Percentiles rank a stretch among this genome's conserved stretches.
These are phyloP conservation scores for Chytridiales sp. DNA, from an alignment of 371 early-diverging fungal species.

Conservation along the genomic window DNA sequence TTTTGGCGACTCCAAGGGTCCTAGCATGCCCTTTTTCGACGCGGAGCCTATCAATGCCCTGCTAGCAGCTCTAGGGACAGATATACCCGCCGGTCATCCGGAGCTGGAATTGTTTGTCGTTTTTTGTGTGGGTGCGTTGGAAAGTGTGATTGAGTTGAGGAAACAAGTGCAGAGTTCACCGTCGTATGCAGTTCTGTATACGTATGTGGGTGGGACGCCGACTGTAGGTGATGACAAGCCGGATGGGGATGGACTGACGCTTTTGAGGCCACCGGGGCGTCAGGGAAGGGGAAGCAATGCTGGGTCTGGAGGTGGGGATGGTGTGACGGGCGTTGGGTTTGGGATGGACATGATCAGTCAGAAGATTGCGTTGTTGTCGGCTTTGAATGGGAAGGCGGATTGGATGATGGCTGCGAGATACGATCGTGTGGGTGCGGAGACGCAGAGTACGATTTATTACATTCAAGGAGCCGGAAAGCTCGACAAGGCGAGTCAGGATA, in stretches of 20 bases:
- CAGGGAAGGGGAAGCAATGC: too few relatives aligned
- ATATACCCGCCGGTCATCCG: conserved; percentile 5
- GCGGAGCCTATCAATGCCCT: conserved; percentile 20
- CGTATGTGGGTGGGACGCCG: conserved; percentile 15
- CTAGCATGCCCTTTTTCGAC: conserved; percentile 22
- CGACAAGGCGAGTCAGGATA: conserved; percentile 18
- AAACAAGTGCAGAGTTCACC: conserved; percentile 11
- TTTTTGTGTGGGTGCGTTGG: conserved; percentile 14
- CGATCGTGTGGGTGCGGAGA: conserved; percentile 2
- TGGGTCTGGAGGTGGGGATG: too few relatives aligned
- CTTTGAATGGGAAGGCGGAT: conserved; percentile 32
- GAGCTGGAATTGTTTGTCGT: conserved; percentile 14
- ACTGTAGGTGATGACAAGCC: not conserved
- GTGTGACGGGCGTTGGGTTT: conserved; percentile 11
- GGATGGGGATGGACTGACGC: conserved; percentile 5
- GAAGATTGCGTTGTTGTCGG: conserved; percentile 23
- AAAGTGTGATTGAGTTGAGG: conserved; percentile 15
- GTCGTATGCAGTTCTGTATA: conserved; percentile 14
- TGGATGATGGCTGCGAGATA: conserved; percentile 29
- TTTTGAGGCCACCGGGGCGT: too few relatives aligned
- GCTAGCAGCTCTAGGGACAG: conserved; percentile 3
- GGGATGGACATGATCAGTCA: conserved; percentile 30
- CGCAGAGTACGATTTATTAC: conserved; percentile 12
- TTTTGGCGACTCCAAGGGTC: conserved; percentile 11
- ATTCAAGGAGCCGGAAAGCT: conserved; percentile 15